These are phyloP conservation scores for Ceraceosorus guamensis DNA, from an alignment of 1,284 basidiomycete genomes.

Conservation along the genomic window DNA sequence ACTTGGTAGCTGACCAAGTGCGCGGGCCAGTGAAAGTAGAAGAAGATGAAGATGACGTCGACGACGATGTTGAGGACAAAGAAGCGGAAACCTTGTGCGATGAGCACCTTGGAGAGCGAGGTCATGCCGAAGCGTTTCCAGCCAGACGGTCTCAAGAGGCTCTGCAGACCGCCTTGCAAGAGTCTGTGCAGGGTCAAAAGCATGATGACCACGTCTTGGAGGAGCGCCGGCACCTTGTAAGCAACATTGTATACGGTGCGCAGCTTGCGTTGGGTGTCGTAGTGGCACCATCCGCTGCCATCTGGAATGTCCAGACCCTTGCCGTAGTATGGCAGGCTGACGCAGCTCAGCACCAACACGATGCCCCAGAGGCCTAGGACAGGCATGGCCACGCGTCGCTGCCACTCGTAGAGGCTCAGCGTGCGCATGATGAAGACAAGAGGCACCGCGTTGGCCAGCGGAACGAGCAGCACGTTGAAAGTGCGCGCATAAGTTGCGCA, in stretches of 20 bases:
- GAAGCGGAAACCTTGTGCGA: slow-evolving; percentile 23
- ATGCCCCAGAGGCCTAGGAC: slow-evolving; percentile 10
- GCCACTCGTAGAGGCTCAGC: slow-evolving; percentile 20
- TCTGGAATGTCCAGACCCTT: slow-evolving; percentile 14
- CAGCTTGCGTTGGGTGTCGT: slow-evolving; percentile 13
- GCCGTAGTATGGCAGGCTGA: slow-evolving; percentile 19
- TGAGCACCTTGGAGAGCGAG: slow-evolving; percentile 14
- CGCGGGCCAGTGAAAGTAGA: slow-evolving; percentile 12
- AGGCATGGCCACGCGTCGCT: slow-evolving; percentile 13
- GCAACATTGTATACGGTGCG: slow-evolving; percentile 10
- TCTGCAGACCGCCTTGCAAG: slow-evolving; percentile 17
- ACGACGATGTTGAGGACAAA: slow-evolving; percentile 13
- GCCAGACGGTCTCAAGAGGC: neutral
- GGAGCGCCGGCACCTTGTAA: slow-evolving; percentile 16
- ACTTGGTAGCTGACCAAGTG: slow-evolving; percentile 14
- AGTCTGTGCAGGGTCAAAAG: slow-evolving; percentile 23
- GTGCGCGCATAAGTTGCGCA: slow-evolving; percentile 3
- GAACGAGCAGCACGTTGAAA: slow-evolving; percentile 16
- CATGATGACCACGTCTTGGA: slow-evolving; percentile 16
- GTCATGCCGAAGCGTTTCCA: no score
- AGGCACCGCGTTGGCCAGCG: slow-evolving; percentile 13
- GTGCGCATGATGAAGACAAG: slow-evolving; percentile 21
- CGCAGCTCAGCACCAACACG: slow-evolving; percentile 7
- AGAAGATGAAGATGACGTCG: slow-evolving; percentile 18
- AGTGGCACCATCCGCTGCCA: slow-evolving; percentile 14